Percentiles rank a stretch among this genome's conserved stretches.
phyloP scores from a whole-genome alignment of 2,329 filamentous ascomycete species.

The Alternaria novae-zelandiae region DNA sequence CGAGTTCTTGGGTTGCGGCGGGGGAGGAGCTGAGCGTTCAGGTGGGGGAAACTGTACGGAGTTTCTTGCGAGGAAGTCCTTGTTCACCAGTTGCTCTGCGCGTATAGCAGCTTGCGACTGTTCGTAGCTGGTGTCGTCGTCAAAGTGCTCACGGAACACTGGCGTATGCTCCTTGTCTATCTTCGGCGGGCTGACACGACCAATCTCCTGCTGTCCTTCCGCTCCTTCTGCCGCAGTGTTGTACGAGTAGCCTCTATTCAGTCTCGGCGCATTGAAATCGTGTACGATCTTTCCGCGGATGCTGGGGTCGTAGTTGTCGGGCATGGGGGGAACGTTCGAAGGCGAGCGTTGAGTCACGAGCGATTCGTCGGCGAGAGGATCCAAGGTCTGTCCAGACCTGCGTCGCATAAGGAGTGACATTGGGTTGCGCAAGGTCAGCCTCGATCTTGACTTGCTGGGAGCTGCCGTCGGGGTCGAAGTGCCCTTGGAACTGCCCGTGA shows the following conservation, averaged over 20 bases:
- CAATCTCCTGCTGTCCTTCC: slow-evolving; percentile 25
- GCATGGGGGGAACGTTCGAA: slow-evolving; percentile 55
- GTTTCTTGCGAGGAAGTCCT: slow-evolving; percentile 55
- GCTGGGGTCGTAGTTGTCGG: slow-evolving; percentile 67
- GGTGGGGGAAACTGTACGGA: slow-evolving; percentile 43
- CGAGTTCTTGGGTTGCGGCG: slow-evolving; percentile 25
- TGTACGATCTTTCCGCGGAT: slow-evolving; percentile 69
- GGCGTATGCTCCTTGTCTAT: slow-evolving; percentile 59
- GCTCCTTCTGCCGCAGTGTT: slow-evolving; percentile 36
- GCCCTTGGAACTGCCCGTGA: slow-evolving; percentile 31
- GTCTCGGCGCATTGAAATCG: slow-evolving; percentile 68
- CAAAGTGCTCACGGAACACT: slow-evolving; percentile 67
- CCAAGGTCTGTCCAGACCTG: slow-evolving; percentile 60
- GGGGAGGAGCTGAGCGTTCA: slow-evolving; percentile 22
- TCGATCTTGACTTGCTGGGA: slow-evolving; percentile 53
- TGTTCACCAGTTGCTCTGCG: slow-evolving; percentile 57
- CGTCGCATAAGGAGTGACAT: slow-evolving; percentile 66
- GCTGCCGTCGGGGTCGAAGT: slow-evolving; percentile 24
- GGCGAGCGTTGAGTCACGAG: slow-evolving; percentile 57
- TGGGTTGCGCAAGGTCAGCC: slow-evolving; percentile 64
- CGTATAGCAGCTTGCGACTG: slow-evolving; percentile 52
- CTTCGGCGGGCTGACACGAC: slow-evolving; percentile 42
- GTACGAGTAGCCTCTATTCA: slow-evolving; percentile 52
- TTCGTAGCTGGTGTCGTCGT: slow-evolving; percentile 55
- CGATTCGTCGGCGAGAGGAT: slow-evolving; percentile 56